Evolutionary conservation across 352 stramenopile species (phyloP).

Genomic region (Halophytophthora polymorphica): DNA sequence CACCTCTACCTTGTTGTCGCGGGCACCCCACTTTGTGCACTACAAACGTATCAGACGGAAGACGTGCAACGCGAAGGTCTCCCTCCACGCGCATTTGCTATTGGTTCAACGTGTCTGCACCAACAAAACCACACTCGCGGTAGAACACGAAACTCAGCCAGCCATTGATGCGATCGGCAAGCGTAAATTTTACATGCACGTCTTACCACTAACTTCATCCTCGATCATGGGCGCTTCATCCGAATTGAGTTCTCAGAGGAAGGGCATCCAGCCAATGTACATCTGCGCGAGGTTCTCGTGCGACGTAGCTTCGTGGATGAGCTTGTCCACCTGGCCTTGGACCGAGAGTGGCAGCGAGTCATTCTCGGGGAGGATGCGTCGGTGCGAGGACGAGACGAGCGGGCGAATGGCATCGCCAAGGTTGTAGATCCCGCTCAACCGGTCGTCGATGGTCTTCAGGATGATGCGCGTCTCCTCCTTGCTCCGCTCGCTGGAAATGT

Average conservation of each 20-base stretch:
- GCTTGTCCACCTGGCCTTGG: slow-evolving; percentile 91
- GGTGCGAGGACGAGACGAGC: slow-evolving; percentile 61
- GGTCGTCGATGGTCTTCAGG: slow-evolving; percentile 90
- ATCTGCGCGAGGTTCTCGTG: slow-evolving; percentile 93
- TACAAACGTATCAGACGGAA: too few relatives aligned
- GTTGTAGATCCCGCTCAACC: slow-evolving; percentile 92
- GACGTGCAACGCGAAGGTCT: too few relatives aligned
- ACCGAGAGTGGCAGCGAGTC: slow-evolving; percentile 92
- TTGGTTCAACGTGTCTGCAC: too few relatives aligned
- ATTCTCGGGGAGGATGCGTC: slow-evolving; percentile 65
- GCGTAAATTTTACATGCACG: too few relatives aligned
- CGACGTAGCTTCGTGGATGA: slow-evolving; percentile 92
- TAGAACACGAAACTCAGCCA: background rate
- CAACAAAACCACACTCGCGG: too few relatives aligned
- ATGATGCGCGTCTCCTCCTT: slow-evolving; percentile 87
- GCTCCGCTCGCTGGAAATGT: slow-evolving; percentile 66
- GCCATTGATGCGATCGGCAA: background rate
- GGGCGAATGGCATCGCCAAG: slow-evolving; percentile 75
- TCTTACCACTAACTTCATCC: background rate
- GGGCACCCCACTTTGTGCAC: too few relatives aligned
- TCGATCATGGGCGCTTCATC: background rate
- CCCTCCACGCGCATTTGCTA: too few relatives aligned
- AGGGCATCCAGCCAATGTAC: slow-evolving; percentile 96
- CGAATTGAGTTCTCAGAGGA: slow-evolving; percentile 38
- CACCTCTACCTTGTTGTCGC: too few relatives aligned